Base-by-base conservation (phyloP, 352 stramenopile genomes). In the Globisporangium carolinianum region DNA sequence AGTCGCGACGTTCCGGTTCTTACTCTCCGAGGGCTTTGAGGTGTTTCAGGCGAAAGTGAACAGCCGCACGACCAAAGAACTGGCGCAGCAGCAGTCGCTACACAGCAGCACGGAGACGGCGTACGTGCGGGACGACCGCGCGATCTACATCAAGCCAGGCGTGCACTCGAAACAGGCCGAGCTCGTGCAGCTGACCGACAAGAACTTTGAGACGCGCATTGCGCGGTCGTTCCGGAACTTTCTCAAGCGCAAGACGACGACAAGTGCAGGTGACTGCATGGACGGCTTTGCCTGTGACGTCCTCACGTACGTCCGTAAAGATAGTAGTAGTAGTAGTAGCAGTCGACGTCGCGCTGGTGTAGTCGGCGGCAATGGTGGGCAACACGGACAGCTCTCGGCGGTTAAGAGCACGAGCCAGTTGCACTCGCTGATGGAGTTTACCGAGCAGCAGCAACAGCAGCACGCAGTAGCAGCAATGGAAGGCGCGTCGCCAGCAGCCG, bases 131-230 rank as follows among this genome's bases (percentile, higher is more conserved):
- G 75, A 83, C 42, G 80, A 92, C 56, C 39, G 43, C 18, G 76
- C 78, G 14, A 70, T 92, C n/a, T 92, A 92, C 71, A 90, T 92
- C 62, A 72, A 73, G 4, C 83, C 83, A 6, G 76, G 76, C 3
- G 75, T 80, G 47, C 80, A 90, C 65, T 90, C 83, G 36, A 92
- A 89, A 60, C 83, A 92, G 62, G 72, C 78, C n/a, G 83, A 90
- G 58, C 72, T 90, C 51, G 80, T 92, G 54, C 65, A 84, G 54
- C 71, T 92, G 59, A 75, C 66, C 9, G 58, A 73, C 32, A 61
- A 51, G 37, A 92, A 90, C 62, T 92, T 92, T 59, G 76, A 88
- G 57, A 66, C 64, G 15, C 80, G 83, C 37, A 75, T 92, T 53
- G 71, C 75, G 57, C 75, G 83, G 53, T 84, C 76, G 36, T 90